Evolutionary conservation across 2,329 filamentous ascomycete genomes (phyloP).

Genomic region (Hortaea werneckii): DNA sequence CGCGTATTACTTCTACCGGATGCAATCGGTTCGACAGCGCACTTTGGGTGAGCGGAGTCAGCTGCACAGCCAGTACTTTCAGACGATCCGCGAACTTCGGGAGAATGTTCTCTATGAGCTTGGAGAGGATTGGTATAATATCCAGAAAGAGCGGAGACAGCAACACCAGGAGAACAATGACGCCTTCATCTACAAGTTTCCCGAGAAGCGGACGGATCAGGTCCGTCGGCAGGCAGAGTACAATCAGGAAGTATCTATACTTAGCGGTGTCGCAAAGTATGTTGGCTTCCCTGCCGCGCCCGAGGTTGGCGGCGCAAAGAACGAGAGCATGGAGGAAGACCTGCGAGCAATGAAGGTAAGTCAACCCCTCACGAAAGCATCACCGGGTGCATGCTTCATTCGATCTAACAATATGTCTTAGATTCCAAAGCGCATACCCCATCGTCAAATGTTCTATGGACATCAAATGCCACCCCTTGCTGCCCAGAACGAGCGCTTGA

Average conservation of each 20-base stretch:
- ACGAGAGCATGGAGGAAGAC: conserved; percentile 72
- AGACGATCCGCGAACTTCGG: conserved; percentile 71
- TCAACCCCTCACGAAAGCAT: no score
- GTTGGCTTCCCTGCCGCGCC: conserved; percentile 95
- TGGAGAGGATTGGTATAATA: conserved; percentile 83
- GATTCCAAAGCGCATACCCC: conserved; percentile 17
- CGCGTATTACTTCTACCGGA: conserved; percentile 61
- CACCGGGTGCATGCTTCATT: no score
- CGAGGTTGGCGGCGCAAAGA: conserved; percentile 61
- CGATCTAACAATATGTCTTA: not conserved
- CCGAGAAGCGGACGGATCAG: conserved; percentile 64
- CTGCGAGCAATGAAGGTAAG: conserved; percentile 74
- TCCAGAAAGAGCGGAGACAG: conserved; percentile 78
- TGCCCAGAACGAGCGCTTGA: conserved; percentile 13
- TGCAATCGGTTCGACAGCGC: conserved; percentile 61
- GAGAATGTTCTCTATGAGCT: conserved; percentile 71
- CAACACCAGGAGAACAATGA: conserved; percentile 67
- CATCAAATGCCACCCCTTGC: not conserved
- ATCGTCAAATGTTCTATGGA: conserved; percentile 1
- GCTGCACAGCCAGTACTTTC: conserved; percentile 82
- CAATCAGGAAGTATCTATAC: conserved; percentile 85
- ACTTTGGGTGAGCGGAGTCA: conserved; percentile 76
- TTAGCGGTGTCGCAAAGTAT: conserved; percentile 87
- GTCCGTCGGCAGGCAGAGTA: conserved; percentile 80
- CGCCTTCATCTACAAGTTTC: conserved; percentile 74